phyloP scores from a whole-genome alignment of 2,329 filamentous ascomycete genomes.

The Talaromyces marneffei region DNA sequence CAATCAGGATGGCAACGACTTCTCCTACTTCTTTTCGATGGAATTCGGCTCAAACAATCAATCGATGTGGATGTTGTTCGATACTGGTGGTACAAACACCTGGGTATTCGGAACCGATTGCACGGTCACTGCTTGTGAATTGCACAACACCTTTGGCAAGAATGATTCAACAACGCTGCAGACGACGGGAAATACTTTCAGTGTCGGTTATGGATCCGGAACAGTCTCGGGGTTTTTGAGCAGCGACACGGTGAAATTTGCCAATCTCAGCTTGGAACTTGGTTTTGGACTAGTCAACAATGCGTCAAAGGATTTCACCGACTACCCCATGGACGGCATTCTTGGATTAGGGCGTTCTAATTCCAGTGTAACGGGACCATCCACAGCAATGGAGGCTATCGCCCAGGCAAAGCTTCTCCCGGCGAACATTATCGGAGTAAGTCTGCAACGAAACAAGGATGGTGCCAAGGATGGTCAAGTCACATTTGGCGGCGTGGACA shows the following conservation, averaged over 20 bases:
- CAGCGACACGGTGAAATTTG: conserved; percentile 62
- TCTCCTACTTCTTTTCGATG: conserved; percentile 50
- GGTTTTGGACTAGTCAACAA: conserved; percentile 67
- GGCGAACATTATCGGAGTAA: conserved; percentile 66
- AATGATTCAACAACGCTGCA: conserved; percentile 60
- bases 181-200: conserved; percentile 51
- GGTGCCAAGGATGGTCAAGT: conserved; percentile 67
- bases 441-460: conserved; percentile 62
- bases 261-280: conserved; percentile 57
- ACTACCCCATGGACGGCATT: conserved; percentile 83
- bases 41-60: conserved; percentile 46
- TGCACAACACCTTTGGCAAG: conserved; percentile 65
- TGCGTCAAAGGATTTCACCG: conserved; percentile 67
- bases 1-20: conserved; percentile 50
- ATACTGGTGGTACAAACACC: conserved; percentile 58
- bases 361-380: conserved; percentile 36
- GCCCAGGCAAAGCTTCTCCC: conserved; percentile 51
- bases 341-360: conserved; percentile 66
- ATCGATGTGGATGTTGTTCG: conserved; percentile 50
- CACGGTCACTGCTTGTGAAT: conserved; percentile 57
- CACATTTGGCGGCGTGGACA: conserved; percentile 67
- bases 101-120: conserved; percentile 78
- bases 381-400: conserved; percentile 49
- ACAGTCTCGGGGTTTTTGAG: conserved; percentile 62
- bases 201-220: conserved; percentile 71